Percentiles rank a stretch among this genome's conserved stretches.
Evolutionary conservation across 495 filamentous ascomycete species (phyloP).

Genomic region (Penicillium longicatenatum): DNA sequence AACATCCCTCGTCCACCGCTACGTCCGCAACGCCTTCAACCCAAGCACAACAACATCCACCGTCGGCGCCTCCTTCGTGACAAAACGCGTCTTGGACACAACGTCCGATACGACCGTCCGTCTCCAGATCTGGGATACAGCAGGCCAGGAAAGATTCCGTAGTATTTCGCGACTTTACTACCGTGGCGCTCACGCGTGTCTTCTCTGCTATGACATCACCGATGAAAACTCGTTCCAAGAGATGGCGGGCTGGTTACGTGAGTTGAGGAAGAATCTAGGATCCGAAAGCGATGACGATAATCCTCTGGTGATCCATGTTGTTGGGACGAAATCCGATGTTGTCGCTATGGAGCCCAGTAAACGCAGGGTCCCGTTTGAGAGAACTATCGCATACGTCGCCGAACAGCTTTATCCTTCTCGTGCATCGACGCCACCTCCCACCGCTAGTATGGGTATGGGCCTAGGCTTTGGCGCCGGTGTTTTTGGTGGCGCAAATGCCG

Average conservation of each 20-base stretch:
- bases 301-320: slow-evolving; percentile 88
- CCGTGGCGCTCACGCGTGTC: slow-evolving; percentile 88
- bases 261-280: slow-evolving; percentile 70
- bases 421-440: slow-evolving; percentile 65
- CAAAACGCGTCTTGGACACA: slow-evolving; percentile 85
- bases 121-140: slow-evolving; percentile 92
- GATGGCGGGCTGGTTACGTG: slow-evolving; percentile 89
- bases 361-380: slow-evolving; percentile 87
- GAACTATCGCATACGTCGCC: slow-evolving; percentile 91
- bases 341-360: slow-evolving; percentile 75
- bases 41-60: slow-evolving; percentile 72
- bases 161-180: slow-evolving; percentile 94
- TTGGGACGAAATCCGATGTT: slow-evolving; percentile 92
- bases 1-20: slow-evolving; percentile 87
- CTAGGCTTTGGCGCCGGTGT: slow-evolving; percentile 15
- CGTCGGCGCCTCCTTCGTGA: slow-evolving; percentile 91
- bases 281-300: slow-evolving; percentile 11
- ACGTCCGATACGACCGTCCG: slow-evolving; percentile 78
- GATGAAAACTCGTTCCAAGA: slow-evolving; percentile 83
- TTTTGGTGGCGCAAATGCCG: slow-evolving; percentile 10
- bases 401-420: slow-evolving; percentile 77
- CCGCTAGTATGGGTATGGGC: slow-evolving; percentile 40
- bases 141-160: slow-evolving; percentile 93
- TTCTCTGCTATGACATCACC: slow-evolving; percentile 94
- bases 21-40: slow-evolving; percentile 76